A percentile compares a stretch with the other conserved stretches of the same genome.
Evolutionary conservation across 176 grass and related monocot species (phyloP).

Genomic region (Carex cristatella): DNA sequence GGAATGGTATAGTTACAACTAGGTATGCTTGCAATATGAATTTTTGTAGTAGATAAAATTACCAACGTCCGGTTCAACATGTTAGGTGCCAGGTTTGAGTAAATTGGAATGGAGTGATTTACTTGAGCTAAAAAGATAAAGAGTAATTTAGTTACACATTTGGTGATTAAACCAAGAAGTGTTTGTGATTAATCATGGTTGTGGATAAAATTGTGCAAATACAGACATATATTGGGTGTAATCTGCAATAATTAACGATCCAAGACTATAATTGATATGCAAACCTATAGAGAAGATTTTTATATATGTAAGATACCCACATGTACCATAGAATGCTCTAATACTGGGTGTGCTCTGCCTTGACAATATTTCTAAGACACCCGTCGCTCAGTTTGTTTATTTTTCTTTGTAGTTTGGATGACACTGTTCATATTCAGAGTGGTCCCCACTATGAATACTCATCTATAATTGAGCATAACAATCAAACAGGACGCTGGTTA

Average conservation of each 20-base stretch:
- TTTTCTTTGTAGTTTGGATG: constrained; percentile 28
- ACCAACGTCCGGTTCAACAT: neutral
- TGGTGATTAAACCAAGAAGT: neutral
- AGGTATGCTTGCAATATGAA: constrained; percentile 33
- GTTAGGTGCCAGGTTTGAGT: neutral
- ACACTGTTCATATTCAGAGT: constrained; percentile 27
- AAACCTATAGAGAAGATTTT: constrained; percentile 3
- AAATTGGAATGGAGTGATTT: neutral
- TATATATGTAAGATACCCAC: neutral
- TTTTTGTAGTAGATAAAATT: constrained; percentile 5
- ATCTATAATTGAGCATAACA: constrained; percentile 27
- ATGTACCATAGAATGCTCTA: neutral
- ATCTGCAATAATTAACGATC: neutral
- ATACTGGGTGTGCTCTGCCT: neutral
- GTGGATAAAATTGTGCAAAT: neutral
- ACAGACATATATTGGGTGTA: neutral
- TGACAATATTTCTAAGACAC: neutral
- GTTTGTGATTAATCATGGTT: neutral
- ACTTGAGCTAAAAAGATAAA: neutral
- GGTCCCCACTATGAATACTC: constrained; percentile 24
- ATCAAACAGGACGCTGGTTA: constrained; percentile 24
- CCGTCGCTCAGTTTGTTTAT: neutral
- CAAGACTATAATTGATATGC: neutral
- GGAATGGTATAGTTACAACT: constrained; percentile 59
- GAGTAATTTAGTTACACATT: neutral